Base-by-base conservation (phyloP, 345 rosid genomes). In the Gossypium herbaceum region DNA sequence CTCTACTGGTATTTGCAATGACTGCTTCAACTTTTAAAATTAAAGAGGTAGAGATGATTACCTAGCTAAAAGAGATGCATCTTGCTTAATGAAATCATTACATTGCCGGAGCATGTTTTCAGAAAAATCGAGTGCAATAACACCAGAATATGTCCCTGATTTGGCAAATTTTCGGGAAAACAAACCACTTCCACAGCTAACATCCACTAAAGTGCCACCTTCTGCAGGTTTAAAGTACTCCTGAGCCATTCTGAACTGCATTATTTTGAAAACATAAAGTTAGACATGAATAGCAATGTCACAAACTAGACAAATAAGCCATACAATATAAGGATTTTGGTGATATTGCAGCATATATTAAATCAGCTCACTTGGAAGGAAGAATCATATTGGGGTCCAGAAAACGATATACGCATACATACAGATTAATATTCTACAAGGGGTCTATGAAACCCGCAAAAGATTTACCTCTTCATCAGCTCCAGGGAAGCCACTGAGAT, bases 81-180 rank as follows among this genome's bases (percentile, higher is more conserved):
- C 98, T 52, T 85, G 84, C 71, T 89, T 86, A 75, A 93, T 89
- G 86, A 91, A 91, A 48, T 91, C 94, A 75, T 87, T 89, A 75
- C 97, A 86, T 77, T 95, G 98, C 50, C 92, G 96, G 72, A 95
- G 97, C 98, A 95, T 95, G 78, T 89, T 95, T 82, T 95, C 97
- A 12, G 99, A 95, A 78, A 88, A 95, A 78, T 95, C 99, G 11
- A 95, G 93, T 27, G 99, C 97, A 83, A 95, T 69, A 59, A 91
- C 99, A 65, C 82, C 84, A 2, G 97, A 89, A 79, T 92, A 95
- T n/a, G 81, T 80, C 45, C 87, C 87, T 2, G 92, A 91, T 76
- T 90, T 85, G 12, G 89, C 98, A 75, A 91, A 93, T 80, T 93
- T 95, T 58, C 99, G 80, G 11, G 98, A 88, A 79, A 95, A 95